A percentile compares a stretch with the other conserved stretches of the same genome.
phyloP scores from a whole-genome alignment of 202 grass and related monocot species.

The Setaria italica region DNA sequence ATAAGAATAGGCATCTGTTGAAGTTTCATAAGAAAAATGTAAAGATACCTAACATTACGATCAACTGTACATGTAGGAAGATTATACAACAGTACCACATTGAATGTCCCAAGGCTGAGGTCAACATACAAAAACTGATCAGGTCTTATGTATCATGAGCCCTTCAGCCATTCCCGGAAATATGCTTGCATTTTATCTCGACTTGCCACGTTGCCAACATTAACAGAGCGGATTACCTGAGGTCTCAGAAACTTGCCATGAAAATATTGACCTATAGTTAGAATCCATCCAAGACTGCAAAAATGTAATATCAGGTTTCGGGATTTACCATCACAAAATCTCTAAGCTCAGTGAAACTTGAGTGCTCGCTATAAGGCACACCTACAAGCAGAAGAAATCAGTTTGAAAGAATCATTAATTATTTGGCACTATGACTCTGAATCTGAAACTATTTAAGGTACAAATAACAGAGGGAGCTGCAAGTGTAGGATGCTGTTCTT shows the following conservation, averaged over 20 bases:
- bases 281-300: slow-evolving; percentile 25
- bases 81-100: slow-evolving; percentile 13
- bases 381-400: slow-evolving; percentile 54
- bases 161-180: slow-evolving; percentile 73
- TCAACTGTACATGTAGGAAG: slow-evolving; percentile 22
- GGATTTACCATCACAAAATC: slow-evolving; percentile 77
- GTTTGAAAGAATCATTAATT: slow-evolving; percentile 7
- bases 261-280: slow-evolving; percentile 37
- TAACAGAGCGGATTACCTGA: slow-evolving; percentile 74
- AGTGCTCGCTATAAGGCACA: slow-evolving; percentile 88
- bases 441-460: slow-evolving; percentile 5
- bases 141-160: slow-evolving; percentile 31
- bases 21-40: not conserved
- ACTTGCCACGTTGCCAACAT: slow-evolving; percentile 54
- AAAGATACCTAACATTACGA: slow-evolving; percentile 22
- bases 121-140: not conserved
- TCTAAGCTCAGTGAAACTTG: slow-evolving; percentile 73
- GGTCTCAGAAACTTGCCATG: slow-evolving; percentile 71
- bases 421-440: slow-evolving; percentile 1
- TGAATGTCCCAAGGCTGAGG: slow-evolving; percentile 4
- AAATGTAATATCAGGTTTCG: slow-evolving; percentile 12
- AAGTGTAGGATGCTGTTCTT: not conserved
- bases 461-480: not conserved
- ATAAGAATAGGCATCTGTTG: slow-evolving; percentile 22
- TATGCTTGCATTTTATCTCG: slow-evolving; percentile 81